These are phyloP conservation scores for Xylaria cubensis DNA, from an alignment of 495 filamentous ascomycete species.

Conservation along the genomic window DNA sequence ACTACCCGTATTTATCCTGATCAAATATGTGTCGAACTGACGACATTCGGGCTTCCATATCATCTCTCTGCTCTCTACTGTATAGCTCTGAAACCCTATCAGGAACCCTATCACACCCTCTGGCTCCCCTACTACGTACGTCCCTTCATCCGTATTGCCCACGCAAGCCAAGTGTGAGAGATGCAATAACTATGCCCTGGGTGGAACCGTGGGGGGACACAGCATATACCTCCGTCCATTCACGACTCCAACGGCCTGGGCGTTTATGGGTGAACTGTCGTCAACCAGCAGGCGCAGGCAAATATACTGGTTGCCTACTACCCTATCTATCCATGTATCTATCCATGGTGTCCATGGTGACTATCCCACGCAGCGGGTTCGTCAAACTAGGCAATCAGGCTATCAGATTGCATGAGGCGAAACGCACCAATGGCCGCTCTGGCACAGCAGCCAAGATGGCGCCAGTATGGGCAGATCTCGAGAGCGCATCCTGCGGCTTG, in stretches of 20 bases:
- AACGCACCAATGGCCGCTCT: constrained; percentile 15
- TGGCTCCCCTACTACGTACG: neutral
- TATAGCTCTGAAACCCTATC: neutral
- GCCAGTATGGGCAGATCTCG: constrained; percentile 27
- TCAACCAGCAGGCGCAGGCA: constrained; percentile 8
- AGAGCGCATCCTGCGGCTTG: constrained; percentile 26
- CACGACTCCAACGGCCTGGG: constrained; percentile 22
- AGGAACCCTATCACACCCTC: neutral
- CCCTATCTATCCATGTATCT: constrained; percentile 1
- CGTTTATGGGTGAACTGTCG: constrained; percentile 2
- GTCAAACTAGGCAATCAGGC: constrained; percentile 28
- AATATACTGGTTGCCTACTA: neutral
- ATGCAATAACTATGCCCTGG: constrained; percentile 21
- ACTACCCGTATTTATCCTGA: constrained; percentile 1
- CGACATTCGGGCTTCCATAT: neutral
- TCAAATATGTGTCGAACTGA: neutral
- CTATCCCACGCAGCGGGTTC: constrained; percentile 20
- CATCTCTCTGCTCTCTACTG: neutral
- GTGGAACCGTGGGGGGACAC: constrained; percentile 30
- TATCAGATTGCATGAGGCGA: constrained; percentile 26
- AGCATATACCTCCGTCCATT: constrained; percentile 25
- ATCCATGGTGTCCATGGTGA: neutral
- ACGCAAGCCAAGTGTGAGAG: constrained; percentile 24
- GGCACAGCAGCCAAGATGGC: constrained; percentile 26
- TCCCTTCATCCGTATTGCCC: constrained; percentile 24